Evolutionary conservation across 176 grass and related monocot species (phyloP).

Genomic region (Cocos nucifera): DNA sequence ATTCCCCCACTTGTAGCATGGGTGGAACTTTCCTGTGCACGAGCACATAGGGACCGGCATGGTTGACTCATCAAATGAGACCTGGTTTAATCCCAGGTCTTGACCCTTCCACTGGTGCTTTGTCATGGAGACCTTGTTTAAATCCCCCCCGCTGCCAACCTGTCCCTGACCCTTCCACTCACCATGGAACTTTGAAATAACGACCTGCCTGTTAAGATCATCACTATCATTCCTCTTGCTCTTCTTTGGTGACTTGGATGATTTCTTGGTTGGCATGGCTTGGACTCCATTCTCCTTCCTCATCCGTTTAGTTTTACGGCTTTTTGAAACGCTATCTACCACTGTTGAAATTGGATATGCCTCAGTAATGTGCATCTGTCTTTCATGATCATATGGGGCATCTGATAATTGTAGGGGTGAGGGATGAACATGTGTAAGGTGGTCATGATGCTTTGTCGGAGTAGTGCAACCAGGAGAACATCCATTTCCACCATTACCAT

Average conservation of each 20-base stretch:
- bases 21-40: constrained; percentile 51
- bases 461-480: constrained; percentile 34
- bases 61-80: constrained; percentile 58
- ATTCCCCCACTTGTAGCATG: constrained; percentile 88
- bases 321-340: constrained; percentile 23
- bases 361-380: constrained; percentile 82
- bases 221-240: constrained; percentile 39
- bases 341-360: constrained; percentile 60
- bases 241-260: constrained; percentile 28
- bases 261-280: constrained; percentile 41
- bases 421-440: constrained; percentile 46
- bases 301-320: constrained; percentile 45
- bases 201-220: background rate
- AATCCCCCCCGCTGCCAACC: constrained; percentile 20
- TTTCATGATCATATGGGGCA: constrained; percentile 65
- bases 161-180: constrained; percentile 33
- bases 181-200: background rate
- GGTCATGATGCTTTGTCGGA: constrained; percentile 21
- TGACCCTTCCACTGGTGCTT: constrained; percentile 76
- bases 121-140: constrained; percentile 25
- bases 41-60: constrained; percentile 73
- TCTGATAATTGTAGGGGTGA: constrained; percentile 59
- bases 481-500: constrained; percentile 28
- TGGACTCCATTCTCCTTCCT: constrained; percentile 35
- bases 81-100: constrained; percentile 71